Conservation (phyloP, 805 yeast species). For the Vanderwaltozyma yarrowii region DNA sequence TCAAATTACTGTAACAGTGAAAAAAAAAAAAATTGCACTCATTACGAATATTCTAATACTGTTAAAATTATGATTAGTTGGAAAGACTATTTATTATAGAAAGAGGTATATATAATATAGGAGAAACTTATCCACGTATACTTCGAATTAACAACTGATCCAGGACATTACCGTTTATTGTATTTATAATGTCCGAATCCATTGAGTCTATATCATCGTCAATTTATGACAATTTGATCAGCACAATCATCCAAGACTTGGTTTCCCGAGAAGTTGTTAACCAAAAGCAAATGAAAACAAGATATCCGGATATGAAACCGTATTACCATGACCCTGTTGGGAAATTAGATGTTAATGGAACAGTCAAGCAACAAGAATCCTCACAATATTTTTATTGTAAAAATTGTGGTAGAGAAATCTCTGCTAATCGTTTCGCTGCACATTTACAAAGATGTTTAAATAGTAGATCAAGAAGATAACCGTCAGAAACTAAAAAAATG, state of each 20-base stretch:
- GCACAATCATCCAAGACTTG: slow-evolving; percentile 25
- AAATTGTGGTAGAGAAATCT: slow-evolving; percentile 76
- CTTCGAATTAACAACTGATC: too few species aligned
- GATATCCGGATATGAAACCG: slow-evolving; percentile 19
- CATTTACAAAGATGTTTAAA: slow-evolving; percentile 86
- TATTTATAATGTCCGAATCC: not conserved
- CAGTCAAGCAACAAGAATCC: slow-evolving; percentile 24
- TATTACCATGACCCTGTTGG: slow-evolving; percentile 22
- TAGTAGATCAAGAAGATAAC: slow-evolving; percentile 46
- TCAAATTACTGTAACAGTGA: too few species aligned
- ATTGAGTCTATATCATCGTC: slow-evolving; percentile 1
- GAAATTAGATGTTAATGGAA: slow-evolving; percentile 20
- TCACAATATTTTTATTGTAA: slow-evolving; percentile 59
- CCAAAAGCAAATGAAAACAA: slow-evolving; percentile 13
- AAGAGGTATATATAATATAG: too few species aligned
- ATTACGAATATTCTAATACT: too few species aligned
- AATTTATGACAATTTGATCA: slow-evolving; percentile 16
- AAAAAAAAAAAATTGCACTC: too few species aligned
- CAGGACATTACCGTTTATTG: too few species aligned
- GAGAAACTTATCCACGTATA: too few species aligned
- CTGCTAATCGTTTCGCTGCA: slow-evolving; percentile 87
- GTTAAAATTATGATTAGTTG: too few species aligned
- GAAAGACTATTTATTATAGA: too few species aligned
- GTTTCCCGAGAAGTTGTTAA: slow-evolving; percentile 21
- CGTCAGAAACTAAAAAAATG: too few species aligned